Conservation (phyloP, 306 rosid genomes). For the Gillenia trifoliata region DNA sequence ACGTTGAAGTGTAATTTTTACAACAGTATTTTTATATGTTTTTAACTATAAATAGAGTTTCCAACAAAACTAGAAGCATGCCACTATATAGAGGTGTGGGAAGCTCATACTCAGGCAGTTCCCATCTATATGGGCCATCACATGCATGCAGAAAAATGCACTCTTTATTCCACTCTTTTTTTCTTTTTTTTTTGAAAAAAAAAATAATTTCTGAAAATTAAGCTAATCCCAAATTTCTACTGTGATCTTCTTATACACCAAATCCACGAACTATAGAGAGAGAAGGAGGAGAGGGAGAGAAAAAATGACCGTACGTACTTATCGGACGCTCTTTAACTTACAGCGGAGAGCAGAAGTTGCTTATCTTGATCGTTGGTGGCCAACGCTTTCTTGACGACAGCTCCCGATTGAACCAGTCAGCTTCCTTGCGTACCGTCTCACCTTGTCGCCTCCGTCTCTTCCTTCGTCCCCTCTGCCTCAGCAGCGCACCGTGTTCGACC, state of each 20-base stretch:
- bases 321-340: slow-evolving; percentile 67
- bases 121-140: too few species aligned
- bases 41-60: too few species aligned
- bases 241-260: neutral
- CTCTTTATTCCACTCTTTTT: too few species aligned
- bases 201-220: too few species aligned
- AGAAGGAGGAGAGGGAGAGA: neutral
- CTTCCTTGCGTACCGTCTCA: slow-evolving; percentile 51
- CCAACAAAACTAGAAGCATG: too few species aligned
- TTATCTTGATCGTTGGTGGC: slow-evolving; percentile 80
- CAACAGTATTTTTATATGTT: too few species aligned
- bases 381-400: slow-evolving; percentile 66
- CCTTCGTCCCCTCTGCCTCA: slow-evolving; percentile 23
- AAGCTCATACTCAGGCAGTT: too few species aligned
- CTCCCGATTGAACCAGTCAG: slow-evolving; percentile 50
- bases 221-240: neutral
- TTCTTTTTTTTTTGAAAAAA: too few species aligned
- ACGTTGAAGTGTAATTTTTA: too few species aligned
- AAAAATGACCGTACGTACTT: slow-evolving; percentile 18
- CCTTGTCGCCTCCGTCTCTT: neutral
- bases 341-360: slow-evolving; percentile 54
- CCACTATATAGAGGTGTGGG: too few species aligned
- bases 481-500: slow-evolving; percentile 46
- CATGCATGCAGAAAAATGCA: too few species aligned
- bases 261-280: neutral